Conservation (phyloP, 352 stramenopile genomes). For the Globisporangium emineosum region DNA sequence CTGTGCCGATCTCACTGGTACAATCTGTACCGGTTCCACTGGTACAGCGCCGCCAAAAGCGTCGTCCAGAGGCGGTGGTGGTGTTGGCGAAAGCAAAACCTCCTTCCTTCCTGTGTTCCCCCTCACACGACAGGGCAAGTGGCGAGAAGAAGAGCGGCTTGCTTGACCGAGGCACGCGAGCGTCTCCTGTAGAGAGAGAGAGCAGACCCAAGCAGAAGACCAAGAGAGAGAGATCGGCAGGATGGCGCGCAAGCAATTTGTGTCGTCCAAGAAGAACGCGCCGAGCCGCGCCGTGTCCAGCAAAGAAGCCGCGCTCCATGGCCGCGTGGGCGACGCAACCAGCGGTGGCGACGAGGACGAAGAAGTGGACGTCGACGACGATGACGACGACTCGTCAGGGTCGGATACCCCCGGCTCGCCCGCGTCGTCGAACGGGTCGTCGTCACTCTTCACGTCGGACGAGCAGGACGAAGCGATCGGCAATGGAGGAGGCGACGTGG, state of each 20-base stretch:
- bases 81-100: slow-evolving; percentile 8
- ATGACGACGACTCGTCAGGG: slow-evolving; percentile 20
- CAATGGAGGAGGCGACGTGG: slow-evolving; percentile 13
- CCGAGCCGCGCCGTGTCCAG: slow-evolving; percentile 76
- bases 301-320: slow-evolving; percentile 77
- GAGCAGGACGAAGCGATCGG: slow-evolving; percentile 20
- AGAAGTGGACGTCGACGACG: slow-evolving; percentile 20
- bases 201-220: neutral
- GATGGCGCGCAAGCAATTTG: slow-evolving; percentile 84
- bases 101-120: slow-evolving; percentile 3
- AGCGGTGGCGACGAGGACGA: slow-evolving; percentile 23
- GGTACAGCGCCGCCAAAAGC: too few species aligned
- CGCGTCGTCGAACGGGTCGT: slow-evolving; percentile 27
- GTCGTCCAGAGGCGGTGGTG: too few species aligned
- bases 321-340: slow-evolving; percentile 25
- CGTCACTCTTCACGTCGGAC: slow-evolving; percentile 31
- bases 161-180: neutral
- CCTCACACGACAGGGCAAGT: neutral
- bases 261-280: slow-evolving; percentile 87
- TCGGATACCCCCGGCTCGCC: slow-evolving; percentile 24
- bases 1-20: neutral
- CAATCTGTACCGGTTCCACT: too few species aligned
- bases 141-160: neutral
- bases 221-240: neutral
- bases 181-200: neutral